Evolutionary conservation across 163 green algal genomes (phyloP), one percentile per base, ranked within the genome.

Genomic region (Scenedesmus sp.): DNA sequence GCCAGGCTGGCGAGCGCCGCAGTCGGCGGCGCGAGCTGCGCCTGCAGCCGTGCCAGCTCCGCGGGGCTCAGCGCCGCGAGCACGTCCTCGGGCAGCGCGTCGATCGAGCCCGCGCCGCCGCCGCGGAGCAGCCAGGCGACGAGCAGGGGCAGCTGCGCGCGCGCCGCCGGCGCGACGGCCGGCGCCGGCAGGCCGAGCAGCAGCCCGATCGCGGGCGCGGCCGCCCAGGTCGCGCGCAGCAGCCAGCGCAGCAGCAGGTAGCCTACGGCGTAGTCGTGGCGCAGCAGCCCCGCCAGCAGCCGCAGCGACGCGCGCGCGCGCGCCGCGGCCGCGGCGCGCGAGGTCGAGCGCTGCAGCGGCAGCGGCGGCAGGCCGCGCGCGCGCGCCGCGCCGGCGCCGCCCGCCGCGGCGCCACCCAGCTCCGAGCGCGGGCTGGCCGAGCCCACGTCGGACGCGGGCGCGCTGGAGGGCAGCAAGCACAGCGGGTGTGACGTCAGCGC

Each of bases 111-210:
- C n/a, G n/a, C n/a, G n/a, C n/a, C n/a, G n/a, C n/a, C n/a, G n/a
- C n/a, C 58, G 33, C 20, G 28, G 5, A 80, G 45, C 45, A 80
- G 22, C 56, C 71, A 80, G n/a, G 71, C 33, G 5, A 71, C 24
- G 13, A 80, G 58, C 18, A 17, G 53, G 39, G n/a, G n/a, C n/a
- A n/a, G n/a, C n/a, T n/a, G n/a, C n/a, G n/a, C n/a, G n/a, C n/a
- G 28, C 7, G 71, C 45, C 18, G 28, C 15, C 28, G 22, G 50
- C 18, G n/a, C n/a, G 15, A 51, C 31, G 20, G 28, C 24, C 26
- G 71, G 58, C 29, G 63, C 33, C 36, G 74, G 74, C 24, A 81
- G 74, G 4, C 51, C 63, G 22, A 81, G 62, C 33, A 81, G 50
- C 63, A 65, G 3, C 11, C 62, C 74, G 2, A 81, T 36, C 11